phyloP scores from a whole-genome alignment of 768 basidiomycete species.

The Lactarius tabidus region DNA sequence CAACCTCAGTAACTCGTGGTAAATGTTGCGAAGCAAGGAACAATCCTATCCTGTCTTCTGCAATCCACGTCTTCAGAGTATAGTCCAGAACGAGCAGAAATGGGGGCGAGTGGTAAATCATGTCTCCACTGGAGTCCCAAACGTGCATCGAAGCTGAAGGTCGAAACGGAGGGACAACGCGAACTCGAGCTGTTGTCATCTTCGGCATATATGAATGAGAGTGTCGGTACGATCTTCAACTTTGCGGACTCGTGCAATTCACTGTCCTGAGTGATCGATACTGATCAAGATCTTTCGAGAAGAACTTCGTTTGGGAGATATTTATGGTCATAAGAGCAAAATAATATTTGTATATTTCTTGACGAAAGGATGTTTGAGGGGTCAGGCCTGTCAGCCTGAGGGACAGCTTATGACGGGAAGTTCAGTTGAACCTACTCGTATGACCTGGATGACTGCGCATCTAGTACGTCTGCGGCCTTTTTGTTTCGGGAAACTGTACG shows the following conservation, averaged over 20 bases:
- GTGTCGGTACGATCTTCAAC: constrained; percentile 19
- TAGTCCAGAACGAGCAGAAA: constrained; percentile 18
- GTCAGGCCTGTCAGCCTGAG: not conserved
- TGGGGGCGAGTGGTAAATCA: constrained; percentile 1
- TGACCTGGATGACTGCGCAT: not conserved
- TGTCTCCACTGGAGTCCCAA: constrained; percentile 5
- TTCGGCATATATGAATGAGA: constrained; percentile 9
- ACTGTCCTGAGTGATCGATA: not conserved
- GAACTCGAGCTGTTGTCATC: constrained; percentile 16
- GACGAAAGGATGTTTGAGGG: not conserved
- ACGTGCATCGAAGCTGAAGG: constrained; percentile 18
- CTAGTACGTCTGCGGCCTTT: not conserved
- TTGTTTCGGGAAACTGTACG: not conserved
- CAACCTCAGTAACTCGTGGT: not conserved
- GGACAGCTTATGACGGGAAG: not conserved
- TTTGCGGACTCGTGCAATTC: not conserved
- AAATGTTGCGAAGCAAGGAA: constrained; percentile 10
- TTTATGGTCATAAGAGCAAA: constrained; percentile 7
- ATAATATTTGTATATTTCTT: constrained; percentile 17
- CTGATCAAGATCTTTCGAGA: constrained; percentile 13
- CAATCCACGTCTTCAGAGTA: constrained; percentile 7
- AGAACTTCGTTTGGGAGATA: constrained; percentile 15
- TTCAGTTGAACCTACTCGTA: not conserved
- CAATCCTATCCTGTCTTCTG: not conserved
- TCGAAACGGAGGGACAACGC: constrained; percentile 8